phyloP scores from a whole-genome alignment of 2,329 filamentous ascomycete species.

The Xylariaceae sp. region DNA sequence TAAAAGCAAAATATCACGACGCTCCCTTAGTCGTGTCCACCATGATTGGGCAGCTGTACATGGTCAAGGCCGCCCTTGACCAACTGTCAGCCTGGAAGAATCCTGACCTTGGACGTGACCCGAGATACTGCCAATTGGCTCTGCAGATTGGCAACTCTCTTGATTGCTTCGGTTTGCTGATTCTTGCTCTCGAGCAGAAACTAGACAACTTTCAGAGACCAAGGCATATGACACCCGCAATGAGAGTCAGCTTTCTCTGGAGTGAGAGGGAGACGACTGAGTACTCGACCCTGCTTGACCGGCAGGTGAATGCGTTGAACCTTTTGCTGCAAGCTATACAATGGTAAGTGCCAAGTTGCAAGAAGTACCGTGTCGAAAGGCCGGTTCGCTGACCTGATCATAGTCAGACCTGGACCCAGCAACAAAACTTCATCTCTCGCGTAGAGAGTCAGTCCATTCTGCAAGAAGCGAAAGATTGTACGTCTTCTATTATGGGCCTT shows the following conservation, averaged over 20 bases:
- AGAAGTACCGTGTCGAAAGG: background rate
- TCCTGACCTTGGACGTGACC: background rate
- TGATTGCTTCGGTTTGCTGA: constrained; percentile 35
- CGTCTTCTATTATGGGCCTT: constrained; percentile 6
- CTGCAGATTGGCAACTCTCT: constrained; percentile 14
- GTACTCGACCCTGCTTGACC: constrained; percentile 13
- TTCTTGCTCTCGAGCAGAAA: constrained; percentile 2
- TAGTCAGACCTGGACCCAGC: constrained; percentile 8
- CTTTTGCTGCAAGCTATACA: constrained; percentile 20
- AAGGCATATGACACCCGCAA: background rate
- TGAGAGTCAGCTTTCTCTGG: constrained; percentile 14
- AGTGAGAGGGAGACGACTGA: constrained; percentile 11
- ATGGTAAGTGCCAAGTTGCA: constrained; percentile 13
- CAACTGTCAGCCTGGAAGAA: constrained; percentile 11
- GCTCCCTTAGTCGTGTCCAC: constrained; percentile 17
- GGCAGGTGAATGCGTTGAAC: constrained; percentile 20
- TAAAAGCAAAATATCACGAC: constrained; percentile 16
- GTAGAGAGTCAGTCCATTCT: constrained; percentile 9
- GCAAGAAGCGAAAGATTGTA: constrained; percentile 5
- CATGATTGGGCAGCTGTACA: constrained; percentile 20
- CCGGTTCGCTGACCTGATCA: background rate
- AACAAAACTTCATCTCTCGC: constrained; percentile 3
- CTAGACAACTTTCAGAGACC: constrained; percentile 5
- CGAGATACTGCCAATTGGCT: constrained; percentile 17
- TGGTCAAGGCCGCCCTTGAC: constrained; percentile 14